Conservation (phyloP, 1,284 basidiomycete species). For the Rhodotorula sp. region DNA sequence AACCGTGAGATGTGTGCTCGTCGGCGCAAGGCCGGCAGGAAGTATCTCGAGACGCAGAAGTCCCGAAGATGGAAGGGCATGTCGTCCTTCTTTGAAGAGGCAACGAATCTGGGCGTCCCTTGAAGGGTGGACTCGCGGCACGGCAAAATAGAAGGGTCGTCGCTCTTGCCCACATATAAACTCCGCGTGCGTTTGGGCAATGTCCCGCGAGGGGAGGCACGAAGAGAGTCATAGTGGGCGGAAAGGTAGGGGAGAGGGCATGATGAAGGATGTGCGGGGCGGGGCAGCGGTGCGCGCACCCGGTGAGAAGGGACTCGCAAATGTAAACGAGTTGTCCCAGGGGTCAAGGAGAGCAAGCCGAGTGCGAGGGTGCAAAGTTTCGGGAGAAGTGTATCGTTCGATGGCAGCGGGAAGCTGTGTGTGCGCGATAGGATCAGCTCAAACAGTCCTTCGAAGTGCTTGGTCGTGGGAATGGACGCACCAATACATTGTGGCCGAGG, state of each 20-base stretch:
- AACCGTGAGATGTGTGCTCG: background rate
- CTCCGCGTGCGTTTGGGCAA: constrained; percentile 13
- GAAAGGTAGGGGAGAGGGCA: background rate
- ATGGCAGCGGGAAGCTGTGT: background rate
- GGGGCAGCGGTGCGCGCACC: background rate
- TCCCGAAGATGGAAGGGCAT: background rate
- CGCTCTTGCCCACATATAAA: constrained; percentile 12
- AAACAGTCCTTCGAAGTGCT: too few species aligned
- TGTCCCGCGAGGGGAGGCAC: constrained; percentile 5
- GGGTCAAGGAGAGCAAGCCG: too few species aligned
- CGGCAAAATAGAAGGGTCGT: constrained; percentile 18
- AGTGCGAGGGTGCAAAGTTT: background rate
- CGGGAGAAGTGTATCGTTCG: background rate
- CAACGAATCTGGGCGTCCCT: background rate
- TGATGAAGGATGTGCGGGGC: background rate
- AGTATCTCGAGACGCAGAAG: too few species aligned
- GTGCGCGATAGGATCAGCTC: background rate
- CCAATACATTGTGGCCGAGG: too few species aligned
- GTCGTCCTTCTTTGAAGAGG: constrained; percentile 17
- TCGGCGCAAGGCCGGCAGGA: too few species aligned
- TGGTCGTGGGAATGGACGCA: too few species aligned
- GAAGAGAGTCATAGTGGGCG: constrained; percentile 19
- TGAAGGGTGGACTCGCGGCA: constrained; percentile 1
- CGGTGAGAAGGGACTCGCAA: background rate
- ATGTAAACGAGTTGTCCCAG: background rate